Base-by-base conservation (phyloP, 2,329 filamentous ascomycete species). In the Talaromyces sp. region DNA sequence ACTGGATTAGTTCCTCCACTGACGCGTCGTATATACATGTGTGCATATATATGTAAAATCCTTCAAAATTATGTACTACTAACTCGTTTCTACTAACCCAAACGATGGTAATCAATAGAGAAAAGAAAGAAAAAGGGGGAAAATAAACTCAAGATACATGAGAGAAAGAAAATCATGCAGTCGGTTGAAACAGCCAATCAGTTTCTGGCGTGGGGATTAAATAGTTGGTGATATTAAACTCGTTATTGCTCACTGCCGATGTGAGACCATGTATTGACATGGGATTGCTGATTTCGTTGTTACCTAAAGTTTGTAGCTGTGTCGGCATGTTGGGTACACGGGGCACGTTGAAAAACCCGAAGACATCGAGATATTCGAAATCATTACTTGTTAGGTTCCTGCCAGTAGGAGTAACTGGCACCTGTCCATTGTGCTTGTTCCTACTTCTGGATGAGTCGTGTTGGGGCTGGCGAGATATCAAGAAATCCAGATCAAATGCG, bases 301-400 rank as follows among this genome's bases (percentile, higher is more conserved):
- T 54, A 4, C 52, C 47, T 6, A 58, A 55, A 18, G 50, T 8
- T 31, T 53, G 55, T 30, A 51, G 53, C 10, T 70, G 65, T 1
- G 71, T 70, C 5, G 75, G 69, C 4, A 71, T 61, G 23, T 78
- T 75, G 0, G 84, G 84, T 28, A 96, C 78, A 18, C 92, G 82
- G 0, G 93, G 93, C 61, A 96, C 87, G 72, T 96, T 96, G 81
- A 96, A 97, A 72, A 96, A 96, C 68, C 95, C 91, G 72, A 97
- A 96, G 0, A 96, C 90, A 68, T 96, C 92, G 2, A 96, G 80
- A 72, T 96, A 96, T 72, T 96, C 93, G 3, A 96, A 80, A 70
- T 96, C 92, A 67, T 95, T 91, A 1, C 56, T 55, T 50, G 61
- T 54, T 27, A 63, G 14, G 16, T 33, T 58, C 8, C 54, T 56